Evolutionary conservation across 23 red algal genomes (phyloP), one percentile per base, ranked within the genome.

Genomic region (Gracilaria gracilis): DNA sequence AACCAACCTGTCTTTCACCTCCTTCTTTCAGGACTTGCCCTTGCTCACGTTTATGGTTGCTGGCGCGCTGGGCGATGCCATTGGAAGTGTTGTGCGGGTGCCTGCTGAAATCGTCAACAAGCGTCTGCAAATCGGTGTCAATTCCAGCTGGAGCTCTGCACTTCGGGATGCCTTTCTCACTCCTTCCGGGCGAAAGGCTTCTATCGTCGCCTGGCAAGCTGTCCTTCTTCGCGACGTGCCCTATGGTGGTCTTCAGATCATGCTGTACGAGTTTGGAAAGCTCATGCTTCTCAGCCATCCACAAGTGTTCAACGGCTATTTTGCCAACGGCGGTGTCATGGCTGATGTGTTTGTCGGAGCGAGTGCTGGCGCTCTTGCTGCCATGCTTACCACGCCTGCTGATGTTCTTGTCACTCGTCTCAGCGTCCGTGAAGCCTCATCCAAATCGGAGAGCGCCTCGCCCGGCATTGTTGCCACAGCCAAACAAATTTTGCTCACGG

Each of bases 321-420:
- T 87, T n/a, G 46, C 84, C n/a, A 38, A 67, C 6, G 74, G 57
- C 4, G 86, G 86, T 34, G 17, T 90, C 57, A 57, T 81, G 53
- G 64, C 50, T 0, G 71, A 90, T 59, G 88, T 83, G 32, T 36
- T 96, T 28, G 64, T 92, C 0, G 94, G 94, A 42, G 94, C 94
- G 24, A 16, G 84, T 19, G 94, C 94, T 4, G 94, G 94, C 14
- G 54, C 72, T 6, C 28, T 91, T 28, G 94, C 94, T 29, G 94
- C 94, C 4, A 82, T 96, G 73, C 61, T 96, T 20, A 96, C 94
- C 44, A 96, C 94, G n/a, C 94, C 94, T 0, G 82, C 88, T 32
- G 94, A 96, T 81, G 94, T 96, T 40, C 79, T 96, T 14, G 94
- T 96, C 15, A 96, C 94, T 25, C 77, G 81, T 50, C 88, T 95